Conservation (phyloP, 164 flowering plant genomes). For the Nelumbo lutea region DNA sequence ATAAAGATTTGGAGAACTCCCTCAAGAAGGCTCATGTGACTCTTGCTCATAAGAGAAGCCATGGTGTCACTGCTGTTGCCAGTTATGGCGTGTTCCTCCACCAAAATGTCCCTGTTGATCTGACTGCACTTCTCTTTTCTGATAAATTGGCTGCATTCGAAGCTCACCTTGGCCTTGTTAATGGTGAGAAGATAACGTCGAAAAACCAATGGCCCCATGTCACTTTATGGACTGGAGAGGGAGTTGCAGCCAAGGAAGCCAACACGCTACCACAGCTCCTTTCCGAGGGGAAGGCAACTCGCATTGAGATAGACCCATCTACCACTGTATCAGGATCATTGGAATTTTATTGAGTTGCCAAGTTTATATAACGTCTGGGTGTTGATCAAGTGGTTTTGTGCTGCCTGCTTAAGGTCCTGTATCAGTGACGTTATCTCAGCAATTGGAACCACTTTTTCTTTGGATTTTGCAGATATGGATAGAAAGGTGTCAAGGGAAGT, state of each 20-base stretch:
- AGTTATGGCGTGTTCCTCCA: slow-evolving; percentile 53
- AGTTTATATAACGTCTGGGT: background rate
- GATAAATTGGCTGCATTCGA: slow-evolving; percentile 79
- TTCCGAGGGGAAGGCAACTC: slow-evolving; percentile 73
- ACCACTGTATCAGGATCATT: slow-evolving; percentile 20
- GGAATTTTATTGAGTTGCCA: slow-evolving; percentile 24
- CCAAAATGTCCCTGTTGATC: slow-evolving; percentile 54
- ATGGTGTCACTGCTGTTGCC: slow-evolving; percentile 85
- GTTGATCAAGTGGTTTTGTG: background rate
- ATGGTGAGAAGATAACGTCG: slow-evolving; percentile 63
- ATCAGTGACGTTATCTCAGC: background rate
- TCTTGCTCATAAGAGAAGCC: slow-evolving; percentile 91
- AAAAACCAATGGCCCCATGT: slow-evolving; percentile 90
- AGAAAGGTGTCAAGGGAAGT: no score
- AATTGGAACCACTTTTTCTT: background rate
- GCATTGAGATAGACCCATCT: slow-evolving; percentile 59
- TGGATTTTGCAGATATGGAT: background rate
- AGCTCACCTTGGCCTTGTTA: slow-evolving; percentile 50
- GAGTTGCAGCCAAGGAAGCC: slow-evolving; percentile 74
- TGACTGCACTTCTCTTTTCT: slow-evolving; percentile 59
- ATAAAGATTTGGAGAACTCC: slow-evolving; percentile 37
- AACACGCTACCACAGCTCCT: slow-evolving; percentile 54
- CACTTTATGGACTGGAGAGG: slow-evolving; percentile 84
- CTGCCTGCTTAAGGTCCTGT: background rate
- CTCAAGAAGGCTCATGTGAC: slow-evolving; percentile 75